These are phyloP conservation scores for Candida jianshihensis DNA, from an alignment of 805 yeast genomes.

Conservation along the genomic window DNA sequence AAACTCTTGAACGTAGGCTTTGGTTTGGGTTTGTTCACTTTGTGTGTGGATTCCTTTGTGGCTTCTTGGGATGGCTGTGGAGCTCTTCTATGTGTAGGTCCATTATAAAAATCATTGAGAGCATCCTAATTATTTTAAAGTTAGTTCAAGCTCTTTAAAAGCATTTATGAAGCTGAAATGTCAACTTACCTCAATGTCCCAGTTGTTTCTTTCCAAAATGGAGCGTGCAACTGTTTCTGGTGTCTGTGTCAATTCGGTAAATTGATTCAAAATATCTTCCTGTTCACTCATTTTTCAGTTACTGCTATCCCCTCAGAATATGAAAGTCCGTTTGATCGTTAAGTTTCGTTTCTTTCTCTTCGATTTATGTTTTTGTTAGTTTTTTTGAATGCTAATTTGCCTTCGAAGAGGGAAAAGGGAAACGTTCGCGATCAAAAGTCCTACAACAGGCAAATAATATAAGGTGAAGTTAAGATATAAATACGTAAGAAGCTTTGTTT, in stretches of 20 bases:
- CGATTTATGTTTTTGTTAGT: too few species aligned
- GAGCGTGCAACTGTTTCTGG: slow-evolving; percentile 16
- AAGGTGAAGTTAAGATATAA: too few species aligned
- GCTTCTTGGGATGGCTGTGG: slow-evolving; percentile 7
- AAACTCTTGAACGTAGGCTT: slow-evolving; percentile 28
- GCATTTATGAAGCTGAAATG: neutral
- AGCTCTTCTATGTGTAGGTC: slow-evolving; percentile 11
- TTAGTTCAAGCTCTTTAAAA: neutral
- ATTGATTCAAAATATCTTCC: slow-evolving; percentile 7
- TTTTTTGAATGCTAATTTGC: too few species aligned
- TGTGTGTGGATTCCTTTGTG: neutral
- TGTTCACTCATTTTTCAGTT: slow-evolving; percentile 3
- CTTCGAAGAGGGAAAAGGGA: too few species aligned
- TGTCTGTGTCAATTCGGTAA: slow-evolving; percentile 15
- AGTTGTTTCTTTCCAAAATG: slow-evolving; percentile 20
- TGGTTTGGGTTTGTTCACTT: slow-evolving; percentile 14
- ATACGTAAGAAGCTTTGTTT: too few species aligned
- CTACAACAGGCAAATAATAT: too few species aligned
- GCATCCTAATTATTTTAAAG: slow-evolving; percentile 16
- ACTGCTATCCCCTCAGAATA: too few species aligned
- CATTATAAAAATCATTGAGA: slow-evolving; percentile 25
- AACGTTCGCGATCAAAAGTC: too few species aligned
- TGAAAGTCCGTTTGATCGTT: too few species aligned
- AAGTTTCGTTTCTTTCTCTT: too few species aligned
- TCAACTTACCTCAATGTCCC: slow-evolving; percentile 16